Base-by-base conservation (phyloP, 306 rosid genomes). In the Astragalus membranaceus region DNA sequence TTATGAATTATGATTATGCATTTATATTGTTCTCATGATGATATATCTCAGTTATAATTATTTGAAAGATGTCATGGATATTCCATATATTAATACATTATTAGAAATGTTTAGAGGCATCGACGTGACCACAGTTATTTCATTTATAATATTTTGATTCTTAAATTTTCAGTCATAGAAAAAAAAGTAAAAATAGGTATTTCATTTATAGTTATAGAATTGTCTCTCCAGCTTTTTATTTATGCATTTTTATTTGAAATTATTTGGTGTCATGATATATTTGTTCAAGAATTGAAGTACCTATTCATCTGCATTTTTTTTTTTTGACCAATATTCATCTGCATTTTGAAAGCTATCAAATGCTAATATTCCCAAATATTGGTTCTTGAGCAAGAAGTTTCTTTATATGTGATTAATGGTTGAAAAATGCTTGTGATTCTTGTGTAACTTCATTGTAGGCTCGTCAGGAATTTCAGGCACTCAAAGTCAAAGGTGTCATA, bases 401-500 rank as follows among this genome's bases (percentile, higher is more conserved):
- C 26, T 67, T 9, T 52, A n/a, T 79, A 26, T 16, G 23, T 20
- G 23, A 15, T 52, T 64, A 23, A 57, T 64, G 78, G 14, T 70
- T 44, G 57, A 12, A 44, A 61, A 66, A 33, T 33, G 17, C 32
- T 13, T 44, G 15, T 74, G 44, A 63, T 74, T 46, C 36, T 10
- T 63, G 15, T 14, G 13, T 47, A 11, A 72, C 51, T 54, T 76
- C 20, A 14, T 46, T 74, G 79, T 75, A 87, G 92, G 89, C 87
- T 59, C 82, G 85, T 43, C 56, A 23, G 41, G 49, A 74, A 69
- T 78, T 75, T 72, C 75, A 59, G 46, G 75, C 69, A 23, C 75
- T 79, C 57, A 84, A 78, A 78, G 75, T 79, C 57, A 84, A 78
- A 78, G 75, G 79, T 51, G 49, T 75, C 70, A 62, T 68, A 73